phyloP scores from a whole-genome alignment of 2,329 filamentous ascomycete genomes.

The Botrytis fragariae region DNA sequence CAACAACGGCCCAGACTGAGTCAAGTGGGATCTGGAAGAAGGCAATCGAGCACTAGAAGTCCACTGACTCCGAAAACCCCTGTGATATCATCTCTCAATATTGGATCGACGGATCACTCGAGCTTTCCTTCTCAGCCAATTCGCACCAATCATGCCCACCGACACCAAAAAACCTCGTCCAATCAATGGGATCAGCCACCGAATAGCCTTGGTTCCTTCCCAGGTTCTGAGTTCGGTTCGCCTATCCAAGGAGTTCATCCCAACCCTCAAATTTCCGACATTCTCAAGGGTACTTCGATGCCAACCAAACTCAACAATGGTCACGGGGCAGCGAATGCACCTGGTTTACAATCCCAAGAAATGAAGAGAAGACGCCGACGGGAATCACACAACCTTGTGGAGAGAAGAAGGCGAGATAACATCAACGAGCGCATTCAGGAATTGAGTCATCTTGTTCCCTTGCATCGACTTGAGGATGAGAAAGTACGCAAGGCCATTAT shows the following conservation, averaged over 20 bases:
- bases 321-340: conserved; percentile 29
- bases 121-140: conserved; percentile 78
- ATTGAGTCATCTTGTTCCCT: conserved; percentile 86
- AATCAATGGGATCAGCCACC: conserved; percentile 88
- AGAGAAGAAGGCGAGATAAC: conserved; percentile 91
- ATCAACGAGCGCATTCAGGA: conserved; percentile 99
- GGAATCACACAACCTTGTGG: conserved; percentile 94
- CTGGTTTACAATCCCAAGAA: conserved; percentile 72
- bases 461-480: conserved; percentile 92
- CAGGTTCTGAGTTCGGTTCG: conserved; percentile 85
- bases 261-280: conserved; percentile 79
- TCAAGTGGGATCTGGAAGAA: conserved; percentile 63
- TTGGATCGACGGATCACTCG: conserved; percentile 61
- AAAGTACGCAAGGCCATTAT: conserved; percentile 93
- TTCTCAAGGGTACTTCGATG: conserved; percentile 86
- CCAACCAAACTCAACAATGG: conserved; percentile 72
- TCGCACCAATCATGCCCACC: conserved; percentile 58
- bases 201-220: conserved; percentile 78
- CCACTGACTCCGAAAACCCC: conserved; percentile 88
- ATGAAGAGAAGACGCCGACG: conserved; percentile 87
- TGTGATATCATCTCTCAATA: conserved; percentile 67
- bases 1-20: conserved; percentile 56
- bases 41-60: conserved; percentile 70
- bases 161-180: conserved; percentile 80
- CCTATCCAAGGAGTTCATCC: conserved; percentile 65